Evolutionary conservation across 2,329 filamentous ascomycete species (phyloP).

Genomic region (Sclerotinia trifoliorum): DNA sequence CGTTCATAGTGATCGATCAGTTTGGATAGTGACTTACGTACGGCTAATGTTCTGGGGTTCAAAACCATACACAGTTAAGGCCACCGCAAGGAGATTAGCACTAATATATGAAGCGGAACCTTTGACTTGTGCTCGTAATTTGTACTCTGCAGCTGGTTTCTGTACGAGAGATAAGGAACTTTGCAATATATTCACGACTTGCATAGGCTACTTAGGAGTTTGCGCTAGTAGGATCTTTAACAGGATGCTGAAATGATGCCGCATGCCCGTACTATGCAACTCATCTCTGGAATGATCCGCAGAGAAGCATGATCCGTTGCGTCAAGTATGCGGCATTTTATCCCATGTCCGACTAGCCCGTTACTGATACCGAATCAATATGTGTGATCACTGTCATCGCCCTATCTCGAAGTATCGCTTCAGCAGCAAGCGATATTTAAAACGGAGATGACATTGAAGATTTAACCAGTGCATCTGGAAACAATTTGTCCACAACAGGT

Average conservation of each 20-base stretch:
- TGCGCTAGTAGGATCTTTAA: not conserved
- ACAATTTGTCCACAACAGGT: not conserved
- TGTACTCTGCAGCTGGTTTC: conserved; percentile 5
- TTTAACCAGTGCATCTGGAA: not conserved
- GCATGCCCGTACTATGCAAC: not conserved
- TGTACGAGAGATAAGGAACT: not conserved
- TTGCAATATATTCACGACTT: conserved; percentile 10
- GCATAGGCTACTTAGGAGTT: not conserved
- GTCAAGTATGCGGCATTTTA: conserved; percentile 5
- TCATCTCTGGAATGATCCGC: not conserved
- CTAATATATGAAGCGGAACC: conserved; percentile 6
- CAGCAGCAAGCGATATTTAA: not conserved
- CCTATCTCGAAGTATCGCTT: not conserved
- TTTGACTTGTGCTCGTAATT: conserved; percentile 8
- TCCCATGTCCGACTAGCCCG: conserved; percentile 3
- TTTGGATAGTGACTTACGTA: not conserved
- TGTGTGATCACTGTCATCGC: not conserved
- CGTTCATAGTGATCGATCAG: not conserved
- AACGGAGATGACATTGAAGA: not conserved
- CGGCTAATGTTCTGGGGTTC: not conserved
- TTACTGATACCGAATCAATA: not conserved
- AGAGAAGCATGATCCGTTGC: conserved; percentile 13
- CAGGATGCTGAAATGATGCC: conserved; percentile 5
- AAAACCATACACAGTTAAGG: not conserved
- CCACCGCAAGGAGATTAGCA: not conserved